A percentile compares a stretch with the other conserved stretches of the same genome.
phyloP scores from a whole-genome alignment of 2,329 filamentous ascomycete genomes.

The Cordyceps farinosa region DNA sequence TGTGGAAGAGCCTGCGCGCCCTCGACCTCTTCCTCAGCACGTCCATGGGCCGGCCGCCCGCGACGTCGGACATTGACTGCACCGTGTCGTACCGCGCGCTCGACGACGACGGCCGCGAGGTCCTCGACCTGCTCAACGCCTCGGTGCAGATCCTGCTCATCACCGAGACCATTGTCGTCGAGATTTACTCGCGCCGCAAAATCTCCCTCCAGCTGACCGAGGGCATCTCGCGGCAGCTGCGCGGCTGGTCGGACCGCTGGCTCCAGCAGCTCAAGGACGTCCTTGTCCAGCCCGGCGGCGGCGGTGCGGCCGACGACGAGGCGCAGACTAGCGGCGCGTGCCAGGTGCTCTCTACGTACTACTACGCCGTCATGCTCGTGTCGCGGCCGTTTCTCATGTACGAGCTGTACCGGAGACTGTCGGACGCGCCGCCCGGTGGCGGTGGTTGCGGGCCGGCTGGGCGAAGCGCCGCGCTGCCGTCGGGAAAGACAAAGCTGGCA shows the following conservation, averaged over 20 bases:
- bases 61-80: slow-evolving; percentile 52
- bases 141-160: slow-evolving; percentile 52
- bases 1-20: slow-evolving; percentile 53
- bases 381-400: slow-evolving; percentile 55
- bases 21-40: slow-evolving; percentile 51
- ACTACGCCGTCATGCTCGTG: slow-evolving; percentile 56
- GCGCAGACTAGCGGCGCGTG: slow-evolving; percentile 44
- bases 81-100: slow-evolving; percentile 45
- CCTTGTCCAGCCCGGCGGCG: slow-evolving; percentile 26
- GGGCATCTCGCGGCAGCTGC: slow-evolving; percentile 49
- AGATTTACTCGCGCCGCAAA: slow-evolving; percentile 52
- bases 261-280: slow-evolving; percentile 41
- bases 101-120: slow-evolving; percentile 36
- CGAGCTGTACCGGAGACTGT: slow-evolving; percentile 46
- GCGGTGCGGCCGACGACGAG: slow-evolving; percentile 20
- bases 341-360: slow-evolving; percentile 50
- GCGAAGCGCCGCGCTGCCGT: slow-evolving; percentile 25
- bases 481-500: slow-evolving; percentile 48
- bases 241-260: slow-evolving; percentile 51
- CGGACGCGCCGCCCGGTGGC: slow-evolving; percentile 28
- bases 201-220: slow-evolving; percentile 52
- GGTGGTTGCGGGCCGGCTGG: too few relatives aligned
- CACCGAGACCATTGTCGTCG: slow-evolving; percentile 46
- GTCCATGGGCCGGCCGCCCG: slow-evolving; percentile 52
- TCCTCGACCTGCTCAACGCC: slow-evolving; percentile 46